These are phyloP conservation scores for Blastobotrys raffinosifermentans DNA, from an alignment of 1,139 yeast genomes.

Conservation along the genomic window DNA sequence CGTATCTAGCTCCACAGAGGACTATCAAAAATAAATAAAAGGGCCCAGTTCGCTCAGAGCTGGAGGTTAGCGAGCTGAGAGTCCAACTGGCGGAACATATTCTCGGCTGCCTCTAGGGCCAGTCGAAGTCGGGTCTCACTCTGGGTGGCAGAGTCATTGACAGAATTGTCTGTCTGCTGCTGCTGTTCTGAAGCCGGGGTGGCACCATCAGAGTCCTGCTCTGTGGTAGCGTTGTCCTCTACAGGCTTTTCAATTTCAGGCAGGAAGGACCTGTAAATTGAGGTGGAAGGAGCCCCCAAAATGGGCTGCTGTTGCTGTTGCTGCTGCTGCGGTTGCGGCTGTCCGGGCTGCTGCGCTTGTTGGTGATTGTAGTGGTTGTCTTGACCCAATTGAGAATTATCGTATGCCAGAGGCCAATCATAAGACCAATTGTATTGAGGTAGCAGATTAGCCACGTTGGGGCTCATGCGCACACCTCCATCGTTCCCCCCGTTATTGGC, in stretches of 20 bases:
- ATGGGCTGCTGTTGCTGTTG: slow-evolving; percentile 4
- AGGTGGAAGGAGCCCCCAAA: slow-evolving; percentile 19
- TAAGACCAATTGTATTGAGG: slow-evolving; percentile 10
- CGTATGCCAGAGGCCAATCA: slow-evolving; percentile 4
- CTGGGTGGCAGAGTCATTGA: slow-evolving; percentile 16
- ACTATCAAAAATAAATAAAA: too few species aligned
- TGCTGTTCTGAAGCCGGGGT: slow-evolving; percentile 7
- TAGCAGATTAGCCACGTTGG: slow-evolving; percentile 15
- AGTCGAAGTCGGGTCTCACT: slow-evolving; percentile 13
- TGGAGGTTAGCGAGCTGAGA: slow-evolving; percentile 16
- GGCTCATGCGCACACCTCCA: slow-evolving; percentile 11
- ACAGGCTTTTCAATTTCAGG: slow-evolving; percentile 25
- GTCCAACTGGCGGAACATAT: slow-evolving; percentile 25
- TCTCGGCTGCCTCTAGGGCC: slow-evolving; percentile 26
- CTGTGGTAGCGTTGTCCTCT: slow-evolving; percentile 14
- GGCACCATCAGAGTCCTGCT: background rate
- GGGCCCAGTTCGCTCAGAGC: too few species aligned
- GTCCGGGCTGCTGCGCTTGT: background rate
- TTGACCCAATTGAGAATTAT: background rate
- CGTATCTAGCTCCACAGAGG: too few species aligned
- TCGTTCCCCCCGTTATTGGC: too few species aligned
- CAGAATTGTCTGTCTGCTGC: slow-evolving; percentile 14
- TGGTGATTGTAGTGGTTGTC: background rate
- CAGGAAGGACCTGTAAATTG: slow-evolving; percentile 23
- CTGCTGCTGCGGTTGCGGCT: slow-evolving; percentile 6